phyloP scores from a whole-genome alignment of 2,329 filamentous ascomycete genomes.

The Penicillium palitans region DNA sequence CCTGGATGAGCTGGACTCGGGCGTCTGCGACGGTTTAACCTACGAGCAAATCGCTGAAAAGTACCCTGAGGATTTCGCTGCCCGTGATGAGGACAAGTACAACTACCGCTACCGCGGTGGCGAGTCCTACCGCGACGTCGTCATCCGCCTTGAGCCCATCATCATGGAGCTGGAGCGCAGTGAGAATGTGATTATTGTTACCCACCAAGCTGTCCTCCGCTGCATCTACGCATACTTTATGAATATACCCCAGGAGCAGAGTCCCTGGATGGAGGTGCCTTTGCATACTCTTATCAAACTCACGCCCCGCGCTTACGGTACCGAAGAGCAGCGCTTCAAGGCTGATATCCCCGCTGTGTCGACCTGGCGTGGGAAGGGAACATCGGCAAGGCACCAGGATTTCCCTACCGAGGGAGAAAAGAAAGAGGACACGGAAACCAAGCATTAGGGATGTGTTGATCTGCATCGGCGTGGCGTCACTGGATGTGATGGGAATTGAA shows the following conservation, averaged over 20 bases:
- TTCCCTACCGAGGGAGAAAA: slow-evolving; percentile 28
- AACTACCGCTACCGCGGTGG: slow-evolving; percentile 98
- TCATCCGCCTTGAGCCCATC: slow-evolving; percentile 95
- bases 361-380: slow-evolving; percentile 94
- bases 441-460: slow-evolving; percentile 6
- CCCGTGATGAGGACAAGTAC: slow-evolving; percentile 98
- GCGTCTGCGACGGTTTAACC: slow-evolving; percentile 93
- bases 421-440: slow-evolving; percentile 13
- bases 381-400: slow-evolving; percentile 79
- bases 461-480: slow-evolving; percentile 17
- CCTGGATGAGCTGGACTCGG: slow-evolving; percentile 92
- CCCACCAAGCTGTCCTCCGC: slow-evolving; percentile 91
- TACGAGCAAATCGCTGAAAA: slow-evolving; percentile 90
- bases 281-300: slow-evolving; percentile 95
- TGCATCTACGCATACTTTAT: slow-evolving; percentile 99
- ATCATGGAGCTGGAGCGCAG: slow-evolving; percentile 98
- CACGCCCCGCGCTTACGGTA: slow-evolving; percentile 90
- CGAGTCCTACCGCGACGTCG: slow-evolving; percentile 93
- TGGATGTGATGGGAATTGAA: slow-evolving; percentile 14
- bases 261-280: slow-evolving; percentile 98
- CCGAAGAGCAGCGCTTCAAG: slow-evolving; percentile 81
- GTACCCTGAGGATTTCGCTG: slow-evolving; percentile 92
- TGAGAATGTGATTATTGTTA: slow-evolving; percentile 97
- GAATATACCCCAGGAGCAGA: slow-evolving; percentile 89
- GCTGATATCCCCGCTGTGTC: slow-evolving; percentile 94